phyloP scores from a whole-genome alignment of 2,329 filamentous ascomycete species.

The Fusarium sp. region DNA sequence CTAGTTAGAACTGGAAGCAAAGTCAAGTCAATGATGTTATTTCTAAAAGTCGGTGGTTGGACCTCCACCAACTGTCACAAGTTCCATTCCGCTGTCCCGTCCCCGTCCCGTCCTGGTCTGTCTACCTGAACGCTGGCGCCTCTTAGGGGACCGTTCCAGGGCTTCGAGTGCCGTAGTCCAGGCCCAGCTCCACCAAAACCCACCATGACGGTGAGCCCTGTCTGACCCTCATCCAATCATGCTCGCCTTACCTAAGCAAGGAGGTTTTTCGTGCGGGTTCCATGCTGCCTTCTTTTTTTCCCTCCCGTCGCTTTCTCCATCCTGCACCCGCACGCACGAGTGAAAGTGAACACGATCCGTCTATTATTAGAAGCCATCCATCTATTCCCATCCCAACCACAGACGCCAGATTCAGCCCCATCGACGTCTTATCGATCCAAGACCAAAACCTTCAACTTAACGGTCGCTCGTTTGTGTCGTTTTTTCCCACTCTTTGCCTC shows the following conservation, averaged over 20 bases:
- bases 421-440: constrained; percentile 34
- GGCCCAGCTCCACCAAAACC: background rate
- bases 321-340: constrained; percentile 30
- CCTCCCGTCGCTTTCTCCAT: constrained; percentile 34
- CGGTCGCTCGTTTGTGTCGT: constrained; percentile 2
- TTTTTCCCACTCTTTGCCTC: background rate
- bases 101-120: constrained; percentile 1
- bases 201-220: constrained; percentile 23
- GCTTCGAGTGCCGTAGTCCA: constrained; percentile 20
- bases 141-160: constrained; percentile 23
- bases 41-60: constrained; percentile 29
- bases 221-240: background rate
- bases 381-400: constrained; percentile 35
- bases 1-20: background rate
- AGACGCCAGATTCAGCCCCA: constrained; percentile 46
- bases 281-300: constrained; percentile 41
- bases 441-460: constrained; percentile 3
- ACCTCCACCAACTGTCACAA: background rate
- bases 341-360: constrained; percentile 47
- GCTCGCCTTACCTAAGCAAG: constrained; percentile 30
- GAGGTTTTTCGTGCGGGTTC: constrained; percentile 26
- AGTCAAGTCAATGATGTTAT: constrained; percentile 8
- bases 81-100: background rate
- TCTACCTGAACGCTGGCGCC: constrained; percentile 16
- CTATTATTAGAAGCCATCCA: constrained; percentile 46